phyloP scores from a whole-genome alignment of 192 early-diverging fungal genomes.

The Backusella circina region DNA sequence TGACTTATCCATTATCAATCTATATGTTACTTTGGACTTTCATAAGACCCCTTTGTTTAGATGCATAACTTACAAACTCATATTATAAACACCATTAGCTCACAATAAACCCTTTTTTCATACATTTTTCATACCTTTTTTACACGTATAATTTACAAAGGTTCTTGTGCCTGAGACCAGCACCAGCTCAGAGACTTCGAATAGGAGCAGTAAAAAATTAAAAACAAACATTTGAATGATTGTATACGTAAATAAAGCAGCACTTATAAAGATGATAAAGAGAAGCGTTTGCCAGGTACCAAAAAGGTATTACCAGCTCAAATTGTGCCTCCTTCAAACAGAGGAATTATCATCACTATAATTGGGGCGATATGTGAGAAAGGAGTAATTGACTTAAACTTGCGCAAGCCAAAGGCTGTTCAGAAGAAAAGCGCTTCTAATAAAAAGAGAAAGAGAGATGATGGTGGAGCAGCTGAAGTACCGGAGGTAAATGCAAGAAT shows the following conservation, averaged over 20 bases:
- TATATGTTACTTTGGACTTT: conserved; percentile 9
- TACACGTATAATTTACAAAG: conserved; percentile 4
- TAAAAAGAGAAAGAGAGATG: neutral
- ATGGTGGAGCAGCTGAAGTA: neutral
- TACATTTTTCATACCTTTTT: conserved; percentile 3
- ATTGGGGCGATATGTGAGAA: conserved; percentile 5
- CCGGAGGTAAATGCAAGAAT: conserved; percentile 5
- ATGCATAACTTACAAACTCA: conserved; percentile 2
- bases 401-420: neutral
- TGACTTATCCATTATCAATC: neutral
- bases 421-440: neutral
- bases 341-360: neutral
- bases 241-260: neutral
- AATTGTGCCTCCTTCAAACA: neutral
- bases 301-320: too few relatives aligned
- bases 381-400: conserved; percentile 7
- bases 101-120: neutral
- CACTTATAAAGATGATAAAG: too few relatives aligned
- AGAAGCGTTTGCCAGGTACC: too few relatives aligned
- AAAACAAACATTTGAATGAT: neutral
- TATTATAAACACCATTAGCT: conserved; percentile 4
- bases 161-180: neutral
- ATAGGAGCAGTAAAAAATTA: neutral
- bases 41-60: neutral
- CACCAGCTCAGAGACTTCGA: neutral